Base-by-base conservation (phyloP, 768 basidiomycete species). In the Obba rivulosa region DNA sequence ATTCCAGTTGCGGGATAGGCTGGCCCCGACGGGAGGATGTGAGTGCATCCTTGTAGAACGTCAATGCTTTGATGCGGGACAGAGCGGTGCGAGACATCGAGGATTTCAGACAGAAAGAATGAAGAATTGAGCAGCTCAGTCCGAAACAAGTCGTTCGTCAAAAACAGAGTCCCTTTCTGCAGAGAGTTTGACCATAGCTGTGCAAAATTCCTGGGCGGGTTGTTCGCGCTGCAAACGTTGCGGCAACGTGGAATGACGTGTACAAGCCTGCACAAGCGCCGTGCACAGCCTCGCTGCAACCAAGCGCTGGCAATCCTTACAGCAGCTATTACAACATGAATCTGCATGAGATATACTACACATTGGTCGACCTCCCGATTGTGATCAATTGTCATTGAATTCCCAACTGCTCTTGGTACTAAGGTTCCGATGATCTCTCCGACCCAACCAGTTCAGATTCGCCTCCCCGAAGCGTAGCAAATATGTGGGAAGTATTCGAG, bases 1-100 rank as follows among this genome's bases (percentile, higher is more conserved):
- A 97, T 22, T 73, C 74, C 25, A 95, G 78, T 61, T 96, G 94
- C 3, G 81, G 75, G 41, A 95, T 73, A 9, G 92, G 77, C 18
- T 68, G 63, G 2, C 81, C 80, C 50, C 92, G 77, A 25, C 86
- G 76, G 3, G 82, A 73, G 22, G 70, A 62, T 2, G 93, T 93
- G n/a, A 75, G 55, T 34, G 72, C 66, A 54, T 77, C 80, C 41
- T 83, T 75, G 69, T 89, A 87, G 64, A 95, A 87, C 1, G 85
- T 91, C 51, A 96, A 69, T 16, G 91, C 72, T 8, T 76, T 73
- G 49, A 96, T 87, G 49, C 73, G 76, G 1, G 80, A 77, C 35
- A 96, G 80, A 44, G 83, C 76, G 48, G 90, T 68, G 44, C 82
- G 82, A 2, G 57, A 58, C 51, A 53, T 31, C 28, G 28, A 31